These are phyloP conservation scores for Amoebophrya sp. DNA, from an alignment of 169 alveolate genomes.

Conservation along the genomic window DNA sequence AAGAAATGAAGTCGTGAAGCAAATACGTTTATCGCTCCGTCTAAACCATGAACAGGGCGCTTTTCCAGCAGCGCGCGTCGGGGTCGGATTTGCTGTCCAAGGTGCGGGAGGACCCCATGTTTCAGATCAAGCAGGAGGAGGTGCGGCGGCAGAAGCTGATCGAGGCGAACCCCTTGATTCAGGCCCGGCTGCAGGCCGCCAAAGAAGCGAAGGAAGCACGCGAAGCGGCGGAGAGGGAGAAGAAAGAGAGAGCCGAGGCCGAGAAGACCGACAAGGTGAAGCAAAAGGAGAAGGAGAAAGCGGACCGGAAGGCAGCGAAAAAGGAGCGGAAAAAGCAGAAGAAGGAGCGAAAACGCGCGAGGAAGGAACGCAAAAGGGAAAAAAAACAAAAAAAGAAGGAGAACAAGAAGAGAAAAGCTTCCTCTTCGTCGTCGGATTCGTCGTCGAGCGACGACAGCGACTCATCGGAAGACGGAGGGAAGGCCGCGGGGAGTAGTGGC, in stretches of 20 bases:
- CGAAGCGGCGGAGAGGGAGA: not conserved
- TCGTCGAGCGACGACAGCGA: no score
- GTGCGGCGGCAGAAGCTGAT: not conserved
- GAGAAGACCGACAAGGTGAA: no score
- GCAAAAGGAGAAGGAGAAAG: not conserved
- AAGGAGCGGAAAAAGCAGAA: not conserved
- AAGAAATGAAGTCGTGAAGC: no score
- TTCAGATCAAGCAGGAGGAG: not conserved
- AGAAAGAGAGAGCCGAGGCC: no score
- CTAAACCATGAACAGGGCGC: not conserved
- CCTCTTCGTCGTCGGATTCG: no score
- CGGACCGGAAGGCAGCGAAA: not conserved
- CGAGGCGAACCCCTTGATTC: not conserved
- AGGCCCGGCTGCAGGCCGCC: not conserved
- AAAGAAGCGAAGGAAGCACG: not conserved
- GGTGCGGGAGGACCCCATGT: not conserved
- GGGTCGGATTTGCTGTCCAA: not conserved
- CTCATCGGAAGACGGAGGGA: no score
- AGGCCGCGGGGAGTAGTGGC: no score
- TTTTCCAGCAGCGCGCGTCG: not conserved
- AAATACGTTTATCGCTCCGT: no score
- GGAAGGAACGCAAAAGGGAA: not conserved
- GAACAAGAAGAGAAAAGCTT: no score
- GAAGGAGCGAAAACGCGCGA: not conserved
- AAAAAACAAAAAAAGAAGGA: not conserved